Evolutionary conservation across 2,329 filamentous ascomycete species (phyloP).

Genomic region (Cercospora zeae-maydis): DNA sequence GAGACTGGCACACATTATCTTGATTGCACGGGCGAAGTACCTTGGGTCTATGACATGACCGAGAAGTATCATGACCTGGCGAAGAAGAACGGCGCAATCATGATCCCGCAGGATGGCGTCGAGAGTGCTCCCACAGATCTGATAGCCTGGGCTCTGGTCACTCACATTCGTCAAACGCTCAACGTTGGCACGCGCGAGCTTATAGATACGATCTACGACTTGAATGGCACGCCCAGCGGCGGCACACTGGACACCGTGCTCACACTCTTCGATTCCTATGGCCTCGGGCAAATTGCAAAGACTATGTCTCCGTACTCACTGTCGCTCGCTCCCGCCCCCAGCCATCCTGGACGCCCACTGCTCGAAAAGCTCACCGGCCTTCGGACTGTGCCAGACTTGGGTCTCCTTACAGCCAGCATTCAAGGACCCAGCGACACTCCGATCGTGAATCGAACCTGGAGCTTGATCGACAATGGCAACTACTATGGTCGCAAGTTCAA

Average conservation of each 20-base stretch:
- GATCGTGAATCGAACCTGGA: conserved; percentile 59
- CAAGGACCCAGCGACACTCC: conserved; percentile 53
- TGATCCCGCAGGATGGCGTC: conserved; percentile 59
- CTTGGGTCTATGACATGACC: conserved; percentile 61
- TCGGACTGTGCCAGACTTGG: conserved; percentile 53
- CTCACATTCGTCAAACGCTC: conserved; percentile 51
- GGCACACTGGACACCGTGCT: conserved; percentile 65
- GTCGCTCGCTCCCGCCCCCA: conserved; percentile 42
- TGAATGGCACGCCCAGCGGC: conserved; percentile 54
- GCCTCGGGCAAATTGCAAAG: conserved; percentile 46
- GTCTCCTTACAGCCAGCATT: conserved; percentile 55
- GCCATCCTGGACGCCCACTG: conserved; percentile 34
- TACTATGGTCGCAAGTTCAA: conserved; percentile 58
- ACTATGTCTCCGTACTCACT: conserved; percentile 52
- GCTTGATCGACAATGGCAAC: conserved; percentile 49
- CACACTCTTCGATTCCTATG: conserved; percentile 49
- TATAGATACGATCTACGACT: conserved; percentile 51
- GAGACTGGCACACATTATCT: conserved; percentile 64
- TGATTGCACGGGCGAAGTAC: conserved; percentile 55
- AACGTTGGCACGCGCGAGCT: conserved; percentile 51
- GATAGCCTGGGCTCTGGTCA: conserved; percentile 51
- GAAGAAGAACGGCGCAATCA: conserved; percentile 58
- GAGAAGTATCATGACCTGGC: conserved; percentile 59
- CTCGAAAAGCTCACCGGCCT: conserved; percentile 50
- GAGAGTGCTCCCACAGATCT: conserved; percentile 61